Evolutionary conservation across 116 monocot genomes (phyloP).

Genomic region (Posidonia oceanica): DNA sequence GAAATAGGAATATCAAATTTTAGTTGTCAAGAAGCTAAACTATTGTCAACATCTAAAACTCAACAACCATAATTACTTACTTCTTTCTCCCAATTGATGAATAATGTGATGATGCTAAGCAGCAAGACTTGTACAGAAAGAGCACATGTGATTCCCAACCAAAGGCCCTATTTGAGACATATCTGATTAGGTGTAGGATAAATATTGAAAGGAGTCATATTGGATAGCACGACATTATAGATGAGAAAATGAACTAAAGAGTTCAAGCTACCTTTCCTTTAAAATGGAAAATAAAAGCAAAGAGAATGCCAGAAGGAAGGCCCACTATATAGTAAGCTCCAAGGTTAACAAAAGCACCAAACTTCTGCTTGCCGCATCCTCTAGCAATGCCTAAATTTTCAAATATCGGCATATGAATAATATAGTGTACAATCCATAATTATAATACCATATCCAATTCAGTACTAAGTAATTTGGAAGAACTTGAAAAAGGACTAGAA

Average conservation of each 20-base stretch:
- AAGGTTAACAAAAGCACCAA: conserved; percentile 36
- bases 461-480: too few species aligned
- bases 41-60: too few species aligned
- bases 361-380: conserved; percentile 47
- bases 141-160: conserved; percentile 56
- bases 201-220: too few species aligned
- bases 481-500: too few species aligned
- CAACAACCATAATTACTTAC: too few species aligned
- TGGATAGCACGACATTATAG: too few species aligned
- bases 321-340: conserved; percentile 42
- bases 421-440: too few species aligned
- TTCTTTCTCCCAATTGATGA: conserved; percentile 43
- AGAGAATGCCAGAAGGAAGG: conserved; percentile 28
- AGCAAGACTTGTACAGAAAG: conserved; percentile 27
- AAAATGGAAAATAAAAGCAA: conserved; percentile 32
- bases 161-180: conserved; percentile 34
- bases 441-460: too few species aligned
- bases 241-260: not conserved
- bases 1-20: too few species aligned
- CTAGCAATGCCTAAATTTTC: conserved; percentile 22
- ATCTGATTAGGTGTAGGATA: not conserved
- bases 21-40: too few species aligned
- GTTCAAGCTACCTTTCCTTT: conserved; percentile 22
- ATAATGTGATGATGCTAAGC: conserved; percentile 19
- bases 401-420: too few species aligned